phyloP scores from a whole-genome alignment of 352 stramenopile genomes.

The Phytophthora melonis region DNA sequence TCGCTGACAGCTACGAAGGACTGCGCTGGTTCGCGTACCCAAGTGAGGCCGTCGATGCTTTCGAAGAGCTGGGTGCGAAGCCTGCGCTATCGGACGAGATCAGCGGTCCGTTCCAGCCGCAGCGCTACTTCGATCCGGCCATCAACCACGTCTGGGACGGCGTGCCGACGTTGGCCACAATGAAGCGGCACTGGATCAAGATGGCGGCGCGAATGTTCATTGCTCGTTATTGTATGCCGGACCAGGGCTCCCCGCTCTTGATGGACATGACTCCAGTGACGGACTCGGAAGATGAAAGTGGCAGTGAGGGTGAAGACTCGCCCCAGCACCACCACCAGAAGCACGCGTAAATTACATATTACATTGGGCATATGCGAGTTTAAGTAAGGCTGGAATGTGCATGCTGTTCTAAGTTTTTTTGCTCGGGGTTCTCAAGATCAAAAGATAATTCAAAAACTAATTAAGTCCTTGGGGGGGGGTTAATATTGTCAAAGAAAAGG shows the following conservation, averaged over 20 bases:
- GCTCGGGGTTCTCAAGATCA: too few species aligned
- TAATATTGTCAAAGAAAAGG: too few species aligned
- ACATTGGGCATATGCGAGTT: neutral
- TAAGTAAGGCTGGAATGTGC: too few species aligned
- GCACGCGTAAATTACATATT: constrained; percentile 9
- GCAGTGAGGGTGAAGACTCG: constrained; percentile 19
- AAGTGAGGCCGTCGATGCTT: constrained; percentile 29
- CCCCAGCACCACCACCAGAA: neutral
- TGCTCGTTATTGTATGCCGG: constrained; percentile 23
- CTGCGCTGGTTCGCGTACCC: constrained; percentile 52
- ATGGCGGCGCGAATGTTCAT: constrained; percentile 26
- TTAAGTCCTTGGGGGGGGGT: too few species aligned
- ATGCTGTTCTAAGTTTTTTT: too few species aligned
- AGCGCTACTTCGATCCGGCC: constrained; percentile 35
- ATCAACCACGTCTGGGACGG: constrained; percentile 35
- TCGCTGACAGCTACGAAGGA: constrained; percentile 29
- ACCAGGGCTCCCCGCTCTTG: constrained; percentile 16
- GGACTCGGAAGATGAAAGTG: constrained; percentile 28
- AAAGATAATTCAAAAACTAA: too few species aligned
- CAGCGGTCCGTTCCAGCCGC: constrained; percentile 40
- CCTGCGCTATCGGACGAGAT: constrained; percentile 36
- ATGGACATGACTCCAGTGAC: constrained; percentile 32
- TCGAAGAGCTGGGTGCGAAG: constrained; percentile 20
- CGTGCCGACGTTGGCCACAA: constrained; percentile 30
- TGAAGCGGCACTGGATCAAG: constrained; percentile 28